Conservation (phyloP, 768 basidiomycete genomes). For the Obba rivulosa region DNA sequence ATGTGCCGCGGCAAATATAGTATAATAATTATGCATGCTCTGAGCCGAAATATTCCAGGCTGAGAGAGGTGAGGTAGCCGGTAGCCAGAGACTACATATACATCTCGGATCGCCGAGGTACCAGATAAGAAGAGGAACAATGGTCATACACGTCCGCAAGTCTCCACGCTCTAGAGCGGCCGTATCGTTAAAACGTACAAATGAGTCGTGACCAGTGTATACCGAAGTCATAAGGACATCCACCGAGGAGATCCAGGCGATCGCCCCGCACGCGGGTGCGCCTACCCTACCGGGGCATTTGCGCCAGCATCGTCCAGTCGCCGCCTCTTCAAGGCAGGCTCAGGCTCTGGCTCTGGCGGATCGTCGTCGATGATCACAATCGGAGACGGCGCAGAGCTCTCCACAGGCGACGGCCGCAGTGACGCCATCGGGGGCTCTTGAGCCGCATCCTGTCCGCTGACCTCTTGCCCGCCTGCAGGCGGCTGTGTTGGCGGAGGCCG, state of each 20-base stretch:
- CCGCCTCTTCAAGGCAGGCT: constrained; percentile 53
- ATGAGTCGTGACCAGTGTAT: too few species aligned
- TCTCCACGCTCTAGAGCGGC: not conserved
- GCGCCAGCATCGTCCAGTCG: constrained; percentile 21
- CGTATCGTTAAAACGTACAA: too few species aligned
- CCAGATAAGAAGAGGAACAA: not conserved
- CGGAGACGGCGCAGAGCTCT: constrained; percentile 40
- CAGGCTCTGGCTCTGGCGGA: constrained; percentile 31
- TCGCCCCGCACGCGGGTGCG: too few species aligned
- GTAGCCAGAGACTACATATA: not conserved
- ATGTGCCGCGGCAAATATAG: too few species aligned
- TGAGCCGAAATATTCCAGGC: not conserved
- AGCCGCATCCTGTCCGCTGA: constrained; percentile 28
- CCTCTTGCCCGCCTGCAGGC: constrained; percentile 17
- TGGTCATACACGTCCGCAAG: not conserved
- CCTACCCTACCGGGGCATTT: constrained; percentile 8
- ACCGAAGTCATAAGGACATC: too few species aligned
- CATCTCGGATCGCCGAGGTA: not conserved
- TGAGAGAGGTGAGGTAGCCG: not conserved
- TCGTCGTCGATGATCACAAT: constrained; percentile 58
- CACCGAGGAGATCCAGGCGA: too few species aligned
- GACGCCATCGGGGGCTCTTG: constrained; percentile 6
- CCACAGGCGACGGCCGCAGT: constrained; percentile 7
- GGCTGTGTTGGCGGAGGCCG: constrained; percentile 10
- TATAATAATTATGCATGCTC: not conserved